phyloP scores from a whole-genome alignment of 2,329 filamentous ascomycete genomes.

The Leptosphaerulina australis region DNA sequence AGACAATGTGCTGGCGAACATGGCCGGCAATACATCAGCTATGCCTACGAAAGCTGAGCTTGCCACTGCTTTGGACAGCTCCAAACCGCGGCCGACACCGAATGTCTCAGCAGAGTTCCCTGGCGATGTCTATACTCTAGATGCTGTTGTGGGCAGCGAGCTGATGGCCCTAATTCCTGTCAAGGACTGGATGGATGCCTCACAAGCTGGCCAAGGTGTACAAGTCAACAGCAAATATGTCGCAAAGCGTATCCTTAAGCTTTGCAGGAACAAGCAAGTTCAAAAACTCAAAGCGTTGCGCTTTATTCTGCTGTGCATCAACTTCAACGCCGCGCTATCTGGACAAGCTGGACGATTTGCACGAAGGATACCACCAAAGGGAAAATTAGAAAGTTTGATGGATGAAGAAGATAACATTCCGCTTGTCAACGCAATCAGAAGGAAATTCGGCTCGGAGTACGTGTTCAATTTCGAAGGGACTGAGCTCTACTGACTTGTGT shows the following conservation, averaged over 20 bases:
- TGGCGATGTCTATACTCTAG: slow-evolving; percentile 73
- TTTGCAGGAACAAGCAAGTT: slow-evolving; percentile 60
- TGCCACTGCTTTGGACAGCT: slow-evolving; percentile 67
- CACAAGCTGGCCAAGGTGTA: slow-evolving; percentile 64
- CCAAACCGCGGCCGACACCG: slow-evolving; percentile 74
- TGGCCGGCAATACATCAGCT: slow-evolving; percentile 65
- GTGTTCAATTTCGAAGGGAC: slow-evolving; percentile 1
- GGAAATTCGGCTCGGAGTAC: slow-evolving; percentile 64
- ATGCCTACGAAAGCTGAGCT: slow-evolving; percentile 72
- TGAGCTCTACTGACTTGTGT: slow-evolving; percentile 18
- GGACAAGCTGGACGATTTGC: slow-evolving; percentile 43
- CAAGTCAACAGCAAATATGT: slow-evolving; percentile 68
- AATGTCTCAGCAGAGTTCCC: slow-evolving; percentile 71
- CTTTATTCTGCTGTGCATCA: slow-evolving; percentile 57
- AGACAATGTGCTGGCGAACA: slow-evolving; percentile 63
- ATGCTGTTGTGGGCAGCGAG: slow-evolving; percentile 69
- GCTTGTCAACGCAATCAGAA: slow-evolving; percentile 51
- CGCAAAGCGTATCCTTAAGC: slow-evolving; percentile 64
- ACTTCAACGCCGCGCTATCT: slow-evolving; percentile 53
- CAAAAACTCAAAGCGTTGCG: slow-evolving; percentile 56
- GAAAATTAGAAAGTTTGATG: slow-evolving; percentile 71
- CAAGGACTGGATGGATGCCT: slow-evolving; percentile 74
- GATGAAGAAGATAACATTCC: slow-evolving; percentile 34
- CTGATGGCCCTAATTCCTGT: slow-evolving; percentile 71
- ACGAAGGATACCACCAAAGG: slow-evolving; percentile 63